Percentiles rank a stretch among this genome's conserved stretches.
These are phyloP conservation scores for Turnera subulata DNA, from an alignment of 345 rosid genomes.

Conservation along the genomic window DNA sequence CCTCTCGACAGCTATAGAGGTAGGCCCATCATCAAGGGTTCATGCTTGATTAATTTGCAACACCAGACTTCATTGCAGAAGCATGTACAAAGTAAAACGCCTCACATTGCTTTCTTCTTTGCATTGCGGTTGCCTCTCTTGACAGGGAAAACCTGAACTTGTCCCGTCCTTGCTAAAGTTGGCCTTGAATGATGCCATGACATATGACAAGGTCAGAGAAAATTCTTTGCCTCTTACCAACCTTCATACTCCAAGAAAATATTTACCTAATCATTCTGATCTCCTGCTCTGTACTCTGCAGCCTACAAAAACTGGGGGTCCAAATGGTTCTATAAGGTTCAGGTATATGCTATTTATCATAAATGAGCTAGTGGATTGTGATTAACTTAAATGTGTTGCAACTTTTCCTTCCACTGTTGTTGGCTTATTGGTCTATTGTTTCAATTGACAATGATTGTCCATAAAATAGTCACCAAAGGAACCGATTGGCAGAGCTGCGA, in stretches of 20 bases:
- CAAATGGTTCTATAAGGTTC: slow-evolving; percentile 88
- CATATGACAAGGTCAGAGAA: slow-evolving; percentile 81
- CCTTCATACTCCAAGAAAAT: slow-evolving; percentile 4
- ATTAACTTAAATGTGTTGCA: neutral
- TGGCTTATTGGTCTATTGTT: neutral
- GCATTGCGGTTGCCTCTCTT: neutral
- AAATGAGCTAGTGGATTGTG: neutral
- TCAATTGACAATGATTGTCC: neutral
- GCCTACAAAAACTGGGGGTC: slow-evolving; percentile 92
- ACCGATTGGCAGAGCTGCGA: too few relatives aligned
- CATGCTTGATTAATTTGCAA: neutral
- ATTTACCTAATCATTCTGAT: slow-evolving; percentile 11
- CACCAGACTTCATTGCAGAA: neutral
- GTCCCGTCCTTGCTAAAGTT: slow-evolving; percentile 60
- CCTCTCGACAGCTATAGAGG: slow-evolving; percentile 49
- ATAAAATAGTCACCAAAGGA: neutral
- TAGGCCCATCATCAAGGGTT: slow-evolving; percentile 8
- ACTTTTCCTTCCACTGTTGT: neutral
- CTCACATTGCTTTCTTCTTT: neutral
- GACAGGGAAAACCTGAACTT: slow-evolving; percentile 65
- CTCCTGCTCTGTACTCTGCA: slow-evolving; percentile 32
- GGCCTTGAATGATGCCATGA: slow-evolving; percentile 77
- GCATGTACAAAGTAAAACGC: neutral
- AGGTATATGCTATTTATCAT: slow-evolving; percentile 44
- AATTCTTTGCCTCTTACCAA: slow-evolving; percentile 1